Conservation (phyloP, 2,329 filamentous ascomycete species). For the Teratosphaeria zuluensis region DNA sequence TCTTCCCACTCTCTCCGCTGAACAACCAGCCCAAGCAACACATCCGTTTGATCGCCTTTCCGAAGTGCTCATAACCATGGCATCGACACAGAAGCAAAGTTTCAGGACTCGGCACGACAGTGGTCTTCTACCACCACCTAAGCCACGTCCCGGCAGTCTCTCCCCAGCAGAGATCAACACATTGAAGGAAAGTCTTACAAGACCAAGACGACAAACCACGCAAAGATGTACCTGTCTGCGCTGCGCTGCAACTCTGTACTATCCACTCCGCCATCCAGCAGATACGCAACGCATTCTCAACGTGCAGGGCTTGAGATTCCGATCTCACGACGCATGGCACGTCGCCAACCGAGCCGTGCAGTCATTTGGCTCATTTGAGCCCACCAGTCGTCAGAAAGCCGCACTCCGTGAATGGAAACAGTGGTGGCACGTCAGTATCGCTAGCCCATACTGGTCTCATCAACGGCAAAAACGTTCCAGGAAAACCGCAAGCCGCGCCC, state of each 20-base stretch:
- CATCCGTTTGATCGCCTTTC: neutral
- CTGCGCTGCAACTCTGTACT: neutral
- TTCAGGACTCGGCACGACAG: neutral
- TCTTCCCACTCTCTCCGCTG: too few relatives aligned
- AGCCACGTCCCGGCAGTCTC: neutral
- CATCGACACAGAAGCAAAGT: neutral
- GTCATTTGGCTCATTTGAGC: neutral
- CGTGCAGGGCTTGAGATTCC: neutral
- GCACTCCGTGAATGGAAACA: neutral
- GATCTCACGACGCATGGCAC: neutral
- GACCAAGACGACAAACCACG: neutral
- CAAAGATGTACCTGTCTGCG: neutral
- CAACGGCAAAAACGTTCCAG: neutral
- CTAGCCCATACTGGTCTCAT: neutral
- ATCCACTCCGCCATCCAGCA: neutral
- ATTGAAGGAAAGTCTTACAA: neutral
- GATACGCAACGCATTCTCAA: neutral
- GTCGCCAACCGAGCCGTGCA: neutral
- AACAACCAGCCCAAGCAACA: neutral
- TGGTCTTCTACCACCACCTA: neutral
- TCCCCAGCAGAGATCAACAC: neutral
- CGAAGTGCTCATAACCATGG: neutral
- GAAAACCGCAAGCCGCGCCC: neutral
- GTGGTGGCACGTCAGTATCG: neutral
- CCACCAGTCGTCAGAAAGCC: neutral